Conservation (phyloP, 805 yeast species). For the Nematodospora valgi region DNA sequence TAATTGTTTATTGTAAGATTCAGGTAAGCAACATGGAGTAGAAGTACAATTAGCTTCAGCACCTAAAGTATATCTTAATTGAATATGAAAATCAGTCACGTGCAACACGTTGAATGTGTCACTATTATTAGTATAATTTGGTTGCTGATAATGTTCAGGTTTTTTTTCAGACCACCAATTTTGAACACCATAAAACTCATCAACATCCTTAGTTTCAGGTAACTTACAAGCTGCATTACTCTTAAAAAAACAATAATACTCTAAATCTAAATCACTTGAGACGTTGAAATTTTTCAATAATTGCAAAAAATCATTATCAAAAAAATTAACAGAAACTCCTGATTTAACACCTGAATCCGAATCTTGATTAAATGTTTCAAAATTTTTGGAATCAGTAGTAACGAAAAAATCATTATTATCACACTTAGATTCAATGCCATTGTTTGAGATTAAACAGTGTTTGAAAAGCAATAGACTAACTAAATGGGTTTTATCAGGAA, state of each 20-base stretch:
- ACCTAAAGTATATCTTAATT: slow-evolving; percentile 51
- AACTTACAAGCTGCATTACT: slow-evolving; percentile 41
- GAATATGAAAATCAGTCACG: slow-evolving; percentile 62
- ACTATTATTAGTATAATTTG: slow-evolving; percentile 21
- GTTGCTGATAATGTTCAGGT: slow-evolving; percentile 21
- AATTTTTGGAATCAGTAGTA: slow-evolving; percentile 27
- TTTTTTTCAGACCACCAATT: slow-evolving; percentile 36
- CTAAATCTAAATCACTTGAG: slow-evolving; percentile 34
- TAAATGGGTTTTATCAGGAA: slow-evolving; percentile 34
- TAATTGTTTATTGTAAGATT: slow-evolving; percentile 35
- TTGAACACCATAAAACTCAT: slow-evolving; percentile 25
- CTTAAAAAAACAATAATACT: slow-evolving; percentile 54
- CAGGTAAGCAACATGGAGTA: slow-evolving; percentile 60
- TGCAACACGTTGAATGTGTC: slow-evolving; percentile 60
- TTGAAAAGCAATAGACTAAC: slow-evolving; percentile 33
- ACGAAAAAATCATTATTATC: slow-evolving; percentile 36
- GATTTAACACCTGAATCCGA: slow-evolving; percentile 22
- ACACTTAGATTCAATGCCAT: slow-evolving; percentile 28
- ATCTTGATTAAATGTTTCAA: slow-evolving; percentile 15
- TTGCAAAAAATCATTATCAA: slow-evolving; percentile 38
- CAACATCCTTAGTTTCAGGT: slow-evolving; percentile 51
- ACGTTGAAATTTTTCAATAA: slow-evolving; percentile 33
- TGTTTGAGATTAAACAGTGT: slow-evolving; percentile 28
- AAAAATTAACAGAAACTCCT: slow-evolving; percentile 29
- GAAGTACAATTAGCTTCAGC: slow-evolving; percentile 54